Evolutionary conservation across 2,329 filamentous ascomycete species (phyloP), one percentile per base, ranked within the genome.

Genomic region (Colletotrichum caudatum): DNA sequence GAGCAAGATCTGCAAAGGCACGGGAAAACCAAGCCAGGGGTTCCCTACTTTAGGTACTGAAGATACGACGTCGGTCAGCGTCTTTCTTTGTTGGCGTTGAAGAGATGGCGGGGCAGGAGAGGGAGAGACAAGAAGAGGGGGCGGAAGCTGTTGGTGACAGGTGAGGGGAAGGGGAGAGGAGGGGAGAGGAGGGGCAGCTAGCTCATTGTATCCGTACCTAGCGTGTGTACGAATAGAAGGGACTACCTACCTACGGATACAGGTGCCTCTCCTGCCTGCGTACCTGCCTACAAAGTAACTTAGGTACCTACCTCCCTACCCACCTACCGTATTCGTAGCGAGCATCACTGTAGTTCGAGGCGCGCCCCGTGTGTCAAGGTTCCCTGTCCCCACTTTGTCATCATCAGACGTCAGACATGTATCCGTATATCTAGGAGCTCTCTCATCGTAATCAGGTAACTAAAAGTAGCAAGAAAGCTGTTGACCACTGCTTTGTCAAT

Each of bases 371-470:
- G 57, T 58, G 66, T 26, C 26, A 39, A 59, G 33, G 66, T 59
- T n/a, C 57, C 57, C 57, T 26, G 44, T 53, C 14, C 50, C 50
- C 26, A 33, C 26, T 33, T 60, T 23, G 57, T 35, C 39, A 46
- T 60, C 44, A 62, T 56, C 56, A 54, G 44, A 64, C 50, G 63
- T 29, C 44, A 20, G 57, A 44, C 41, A n/a, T n/a, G n/a, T n/a
- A n/a, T n/a, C n/a, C n/a, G n/a, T n/a, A n/a, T 9, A 58, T 9
- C 11, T 37, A 20, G 23, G 23, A 59, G 39, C 37, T 44, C 37
- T 58, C 12, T 44, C 20, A 2, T 8, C 29, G 29, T 44, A 44
- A 20, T 7, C 18, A 20, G 41, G 41, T 44, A 44, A n/a, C n/a
- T n/a, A n/a, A n/a, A n/a, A 39, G 12, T 14, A 23, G 12, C 16